These are phyloP conservation scores for Kodamaea alishanica DNA, from an alignment of 1,139 yeast genomes.

Conservation along the genomic window DNA sequence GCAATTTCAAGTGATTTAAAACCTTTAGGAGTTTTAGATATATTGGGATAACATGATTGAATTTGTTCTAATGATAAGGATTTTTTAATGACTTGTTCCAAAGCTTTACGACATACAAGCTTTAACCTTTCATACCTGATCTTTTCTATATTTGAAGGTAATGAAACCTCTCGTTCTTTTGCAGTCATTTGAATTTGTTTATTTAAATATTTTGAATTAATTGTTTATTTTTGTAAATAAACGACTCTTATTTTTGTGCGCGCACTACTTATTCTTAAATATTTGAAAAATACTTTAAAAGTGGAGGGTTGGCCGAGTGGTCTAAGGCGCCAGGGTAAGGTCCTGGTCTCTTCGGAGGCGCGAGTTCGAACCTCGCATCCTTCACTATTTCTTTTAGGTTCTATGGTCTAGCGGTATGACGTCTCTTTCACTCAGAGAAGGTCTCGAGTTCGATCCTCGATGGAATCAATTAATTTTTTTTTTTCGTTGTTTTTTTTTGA, in stretches of 20 bases:
- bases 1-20: conserved; percentile 51
- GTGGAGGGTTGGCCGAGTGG: conserved; percentile 37
- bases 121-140: conserved; percentile 53
- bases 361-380: conserved; percentile 51
- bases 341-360: conserved; percentile 58
- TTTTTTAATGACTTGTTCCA: conserved; percentile 59
- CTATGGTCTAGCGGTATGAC: neutral
- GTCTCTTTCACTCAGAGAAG: conserved; percentile 2
- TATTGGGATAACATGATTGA: conserved; percentile 62
- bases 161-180: neutral
- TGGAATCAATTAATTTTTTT: conserved; percentile 10
- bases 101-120: conserved; percentile 60
- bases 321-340: conserved; percentile 51
- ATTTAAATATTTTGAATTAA: neutral
- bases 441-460: conserved; percentile 3
- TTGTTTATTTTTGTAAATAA: neutral
- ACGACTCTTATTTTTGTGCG: neutral
- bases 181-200: neutral
- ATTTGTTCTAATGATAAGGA: conserved; percentile 59
- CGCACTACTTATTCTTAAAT: neutral
- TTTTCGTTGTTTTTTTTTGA: conserved; percentile 6
- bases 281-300: neutral
- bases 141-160: conserved; percentile 20
- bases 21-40: conserved; percentile 51
- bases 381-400: conserved; percentile 1